Conservation (phyloP, 805 yeast genomes). For the Kuraishia molischiana region DNA sequence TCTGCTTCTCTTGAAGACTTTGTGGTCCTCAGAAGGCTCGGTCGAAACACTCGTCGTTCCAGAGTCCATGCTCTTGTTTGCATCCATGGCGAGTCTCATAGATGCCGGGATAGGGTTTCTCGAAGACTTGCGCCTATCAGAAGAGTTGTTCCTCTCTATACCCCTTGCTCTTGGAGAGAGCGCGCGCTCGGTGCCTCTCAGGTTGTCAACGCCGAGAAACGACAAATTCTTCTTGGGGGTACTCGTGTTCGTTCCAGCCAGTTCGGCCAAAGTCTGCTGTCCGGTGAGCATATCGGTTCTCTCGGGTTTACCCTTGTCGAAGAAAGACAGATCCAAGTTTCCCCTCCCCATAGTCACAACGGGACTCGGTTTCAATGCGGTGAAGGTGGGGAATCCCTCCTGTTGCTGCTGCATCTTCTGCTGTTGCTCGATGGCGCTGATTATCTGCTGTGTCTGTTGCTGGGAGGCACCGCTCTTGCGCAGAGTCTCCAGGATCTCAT, state of each 20-base stretch:
- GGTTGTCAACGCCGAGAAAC: not conserved
- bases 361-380: slow-evolving; percentile 35
- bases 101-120: not conserved
- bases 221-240: not conserved
- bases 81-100: not conserved
- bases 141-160: not conserved
- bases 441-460: not conserved
- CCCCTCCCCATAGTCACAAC: slow-evolving; percentile 41
- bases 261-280: not conserved
- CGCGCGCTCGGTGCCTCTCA: not conserved
- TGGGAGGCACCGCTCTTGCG: not conserved
- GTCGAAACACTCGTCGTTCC: not conserved
- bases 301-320: slow-evolving; percentile 6
- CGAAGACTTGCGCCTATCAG: not conserved
- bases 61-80: not conserved
- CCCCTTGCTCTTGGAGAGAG: not conserved
- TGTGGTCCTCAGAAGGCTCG: not conserved
- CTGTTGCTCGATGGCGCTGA: not conserved
- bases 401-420: not conserved
- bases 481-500: not conserved
- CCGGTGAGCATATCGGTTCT: not conserved
- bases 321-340: slow-evolving; percentile 25
- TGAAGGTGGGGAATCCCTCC: slow-evolving; percentile 19
- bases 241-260: not conserved
- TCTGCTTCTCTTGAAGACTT: not conserved